phyloP scores from a whole-genome alignment of 352 stramenopile genomes.

The Globisporangium recalcitrans region DNA sequence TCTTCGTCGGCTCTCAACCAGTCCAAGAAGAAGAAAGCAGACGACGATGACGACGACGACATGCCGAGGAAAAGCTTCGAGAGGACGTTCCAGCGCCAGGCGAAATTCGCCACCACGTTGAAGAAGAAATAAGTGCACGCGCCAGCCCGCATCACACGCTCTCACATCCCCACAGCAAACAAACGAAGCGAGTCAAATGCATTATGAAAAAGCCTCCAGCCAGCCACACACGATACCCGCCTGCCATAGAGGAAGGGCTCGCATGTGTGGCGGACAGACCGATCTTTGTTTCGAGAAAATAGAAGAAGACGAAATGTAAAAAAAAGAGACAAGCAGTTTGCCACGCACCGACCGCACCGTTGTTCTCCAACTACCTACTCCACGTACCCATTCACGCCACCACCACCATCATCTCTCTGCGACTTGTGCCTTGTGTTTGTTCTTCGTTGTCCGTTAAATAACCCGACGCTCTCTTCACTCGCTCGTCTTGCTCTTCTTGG shows the following conservation, averaged over 20 bases:
- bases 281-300: not conserved
- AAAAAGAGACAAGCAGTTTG: not conserved
- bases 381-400: not conserved
- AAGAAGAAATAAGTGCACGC: constrained; percentile 34
- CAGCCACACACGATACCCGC: not conserved
- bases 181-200: not conserved
- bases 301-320: not conserved
- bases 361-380: not conserved
- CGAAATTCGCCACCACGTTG: constrained; percentile 44
- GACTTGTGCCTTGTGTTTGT: not conserved
- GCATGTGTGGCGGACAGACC: not conserved
- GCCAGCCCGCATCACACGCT: not conserved
- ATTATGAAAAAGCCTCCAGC: not conserved
- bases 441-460: constrained; percentile 13
- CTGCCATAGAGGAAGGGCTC: not conserved
- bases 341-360: not conserved
- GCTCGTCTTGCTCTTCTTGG: constrained; percentile 67
- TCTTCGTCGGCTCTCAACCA: not conserved
- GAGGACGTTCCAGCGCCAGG: constrained; percentile 41
- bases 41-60: constrained; percentile 12
- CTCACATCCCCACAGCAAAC: not conserved
- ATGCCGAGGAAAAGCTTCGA: constrained; percentile 41
- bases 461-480: constrained; percentile 18
- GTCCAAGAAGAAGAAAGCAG: not conserved
- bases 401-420: not conserved